Percentiles rank a stretch among this genome's conserved stretches.
Conservation (phyloP, 805 yeast species). For the Scheffersomyces coipomensis region DNA sequence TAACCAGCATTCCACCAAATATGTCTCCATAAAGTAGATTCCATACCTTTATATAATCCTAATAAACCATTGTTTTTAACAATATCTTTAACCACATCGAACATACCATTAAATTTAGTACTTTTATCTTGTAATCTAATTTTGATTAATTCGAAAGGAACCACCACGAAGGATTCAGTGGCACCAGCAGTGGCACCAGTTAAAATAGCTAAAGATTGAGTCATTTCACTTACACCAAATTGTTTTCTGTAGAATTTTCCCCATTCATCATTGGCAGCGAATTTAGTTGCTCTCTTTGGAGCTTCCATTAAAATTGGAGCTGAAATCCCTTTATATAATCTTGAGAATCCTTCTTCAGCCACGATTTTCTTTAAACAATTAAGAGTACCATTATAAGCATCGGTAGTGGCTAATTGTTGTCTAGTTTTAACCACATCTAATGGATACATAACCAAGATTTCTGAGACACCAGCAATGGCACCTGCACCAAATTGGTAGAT, state of each 20-base stretch:
- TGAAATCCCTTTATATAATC: constrained; percentile 88
- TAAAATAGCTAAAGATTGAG: constrained; percentile 79
- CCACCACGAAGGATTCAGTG: constrained; percentile 93
- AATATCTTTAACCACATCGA: constrained; percentile 75
- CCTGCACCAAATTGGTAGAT: constrained; percentile 88
- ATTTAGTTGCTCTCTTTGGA: constrained; percentile 97
- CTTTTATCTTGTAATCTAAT: constrained; percentile 90
- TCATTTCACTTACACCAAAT: constrained; percentile 70
- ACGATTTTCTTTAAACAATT: constrained; percentile 84
- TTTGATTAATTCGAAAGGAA: constrained; percentile 94
- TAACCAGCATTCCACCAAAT: constrained; percentile 97
- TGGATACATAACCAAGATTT: constrained; percentile 93
- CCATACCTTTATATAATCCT: constrained; percentile 91
- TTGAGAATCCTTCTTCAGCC: constrained; percentile 76
- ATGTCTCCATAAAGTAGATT: constrained; percentile 97
- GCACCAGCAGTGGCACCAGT: constrained; percentile 99
- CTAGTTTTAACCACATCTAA: constrained; percentile 96
- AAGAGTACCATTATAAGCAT: constrained; percentile 77
- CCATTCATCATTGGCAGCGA: constrained; percentile 98
- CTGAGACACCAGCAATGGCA: constrained; percentile 96
- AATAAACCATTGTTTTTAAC: constrained; percentile 73
- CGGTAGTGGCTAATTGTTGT: constrained; percentile 70
- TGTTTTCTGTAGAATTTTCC: constrained; percentile 73
- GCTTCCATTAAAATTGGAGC: constrained; percentile 99
- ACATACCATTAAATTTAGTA: constrained; percentile 79